Conservation (phyloP, 2,329 filamentous ascomycete genomes). For the Penicillium sp. region DNA sequence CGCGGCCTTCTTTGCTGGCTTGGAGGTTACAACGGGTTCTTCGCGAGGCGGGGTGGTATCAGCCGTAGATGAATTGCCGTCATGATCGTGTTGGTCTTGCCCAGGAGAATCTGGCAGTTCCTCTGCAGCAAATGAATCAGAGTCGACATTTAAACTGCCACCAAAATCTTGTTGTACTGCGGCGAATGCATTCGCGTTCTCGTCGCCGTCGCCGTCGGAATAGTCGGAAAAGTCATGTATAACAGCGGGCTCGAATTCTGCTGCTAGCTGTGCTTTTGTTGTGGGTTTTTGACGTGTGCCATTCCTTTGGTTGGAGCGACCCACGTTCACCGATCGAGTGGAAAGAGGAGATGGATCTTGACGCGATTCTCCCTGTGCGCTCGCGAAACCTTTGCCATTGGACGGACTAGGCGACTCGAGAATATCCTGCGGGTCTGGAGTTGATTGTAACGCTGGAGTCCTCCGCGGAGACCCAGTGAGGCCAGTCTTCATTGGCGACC, state of each 20-base stretch:
- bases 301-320: constrained; percentile 27
- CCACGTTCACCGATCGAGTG: constrained; percentile 36
- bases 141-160: constrained; percentile 24
- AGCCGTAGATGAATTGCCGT: constrained; percentile 18
- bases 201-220: constrained; percentile 40
- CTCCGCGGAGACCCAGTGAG: constrained; percentile 44
- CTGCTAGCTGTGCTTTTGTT: constrained; percentile 13
- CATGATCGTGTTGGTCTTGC: constrained; percentile 17
- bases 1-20: constrained; percentile 18
- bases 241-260: constrained; percentile 25
- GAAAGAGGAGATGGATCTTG: constrained; percentile 37
- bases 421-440: constrained; percentile 37
- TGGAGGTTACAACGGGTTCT: constrained; percentile 16
- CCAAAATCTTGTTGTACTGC: constrained; percentile 27
- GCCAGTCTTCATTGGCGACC: constrained; percentile 47
- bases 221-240: constrained; percentile 35
- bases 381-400: constrained; percentile 29
- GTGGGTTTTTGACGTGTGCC: constrained; percentile 23
- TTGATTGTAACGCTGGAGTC: constrained; percentile 44
- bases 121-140: constrained; percentile 16
- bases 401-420: constrained; percentile 41
- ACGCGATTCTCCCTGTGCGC: constrained; percentile 23
- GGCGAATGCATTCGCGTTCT: constrained; percentile 31
- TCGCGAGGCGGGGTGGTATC: constrained; percentile 11
- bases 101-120: constrained; percentile 8